Evolutionary conservation across 1,284 basidiomycete species (phyloP), one percentile per base, ranked within the genome.

Genomic region (Naganishia sp.): DNA sequence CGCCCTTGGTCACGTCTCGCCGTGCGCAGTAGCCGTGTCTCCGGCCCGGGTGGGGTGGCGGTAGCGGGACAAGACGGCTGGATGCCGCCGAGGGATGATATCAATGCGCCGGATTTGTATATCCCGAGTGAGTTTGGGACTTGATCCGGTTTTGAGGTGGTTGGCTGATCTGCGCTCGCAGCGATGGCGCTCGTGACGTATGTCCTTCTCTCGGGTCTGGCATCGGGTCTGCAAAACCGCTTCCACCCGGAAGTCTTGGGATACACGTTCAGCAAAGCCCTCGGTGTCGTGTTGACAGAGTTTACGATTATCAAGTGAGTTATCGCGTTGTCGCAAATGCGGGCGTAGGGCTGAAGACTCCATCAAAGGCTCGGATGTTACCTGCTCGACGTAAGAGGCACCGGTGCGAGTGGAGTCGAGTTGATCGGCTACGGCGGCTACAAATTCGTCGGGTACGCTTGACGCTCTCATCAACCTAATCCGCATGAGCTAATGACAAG

Each of bases 151-250:
- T 68, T 50, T 55, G n/a, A 48, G 53, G 21, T 9, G 31, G 15
- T 61, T 60, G 28, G 66, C 44, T 23, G 21, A 31, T 42, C 55
- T 18, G n/a, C 13, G 15, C 21, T 28, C 5, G 28, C 71, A 94
- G 92, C 88, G 21, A 99, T 99, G 95, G 90, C 94, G 0, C 84
- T 99, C 33, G 92, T 96, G 23, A 98, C 96, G 0, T 99, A 98
- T 77, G 89, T 97, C 71, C 88, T 99, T 28, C 83, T 96, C 4
- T 87, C 87, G 16, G 92, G 92, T 1, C 83, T 97, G 23, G 86
- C 91, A 68, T 88, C 90, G 3, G 95, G 95, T 25, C 82, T 96
- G 13, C 84, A 90, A 68, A 85, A 87, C 54, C 85, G 87, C 56
- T 98, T 97, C 78, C 87, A 94, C 75, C 94, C 95, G 10, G 88